phyloP scores from a whole-genome alignment of 2,329 filamentous ascomycete species.

The Mollisia scopiformis region DNA sequence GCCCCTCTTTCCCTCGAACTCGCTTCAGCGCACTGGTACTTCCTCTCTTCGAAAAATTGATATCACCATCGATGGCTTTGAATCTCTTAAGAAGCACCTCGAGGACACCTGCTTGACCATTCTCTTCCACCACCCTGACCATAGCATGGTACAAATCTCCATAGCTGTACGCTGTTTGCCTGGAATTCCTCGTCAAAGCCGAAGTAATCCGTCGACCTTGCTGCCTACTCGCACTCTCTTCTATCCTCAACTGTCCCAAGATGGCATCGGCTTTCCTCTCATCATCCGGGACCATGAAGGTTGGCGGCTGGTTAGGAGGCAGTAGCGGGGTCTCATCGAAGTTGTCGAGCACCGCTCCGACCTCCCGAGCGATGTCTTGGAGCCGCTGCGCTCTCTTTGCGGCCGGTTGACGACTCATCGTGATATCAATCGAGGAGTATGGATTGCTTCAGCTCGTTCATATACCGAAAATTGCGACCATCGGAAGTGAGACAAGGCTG shows the following conservation, averaged over 20 bases:
- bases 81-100: slow-evolving; percentile 19
- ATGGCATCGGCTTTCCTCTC: slow-evolving; percentile 23
- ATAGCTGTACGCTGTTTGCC: slow-evolving; percentile 10
- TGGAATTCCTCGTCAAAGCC: neutral
- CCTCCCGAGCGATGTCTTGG: slow-evolving; percentile 12
- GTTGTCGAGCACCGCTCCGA: slow-evolving; percentile 2
- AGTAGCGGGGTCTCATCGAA: slow-evolving; percentile 3
- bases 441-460: neutral
- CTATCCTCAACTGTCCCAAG: slow-evolving; percentile 18
- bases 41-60: slow-evolving; percentile 19
- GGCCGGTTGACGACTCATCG: slow-evolving; percentile 8
- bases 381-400: slow-evolving; percentile 12
- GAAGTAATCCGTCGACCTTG: slow-evolving; percentile 10
- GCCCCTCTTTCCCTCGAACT: slow-evolving; percentile 2
- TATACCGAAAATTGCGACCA: neutral
- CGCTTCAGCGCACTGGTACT: slow-evolving; percentile 17
- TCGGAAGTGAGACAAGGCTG: neutral
- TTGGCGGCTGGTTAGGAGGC: slow-evolving; percentile 9
- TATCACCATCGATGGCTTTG: slow-evolving; percentile 15
- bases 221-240: slow-evolving; percentile 5
- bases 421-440: neutral
- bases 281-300: slow-evolving; percentile 15
- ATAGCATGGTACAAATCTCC: slow-evolving; percentile 19
- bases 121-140: slow-evolving; percentile 10
- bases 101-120: slow-evolving; percentile 18